Evolutionary conservation across 495 filamentous ascomycete species (phyloP), one percentile per base, ranked within the genome.

Genomic region (Tuber aestivum): DNA sequence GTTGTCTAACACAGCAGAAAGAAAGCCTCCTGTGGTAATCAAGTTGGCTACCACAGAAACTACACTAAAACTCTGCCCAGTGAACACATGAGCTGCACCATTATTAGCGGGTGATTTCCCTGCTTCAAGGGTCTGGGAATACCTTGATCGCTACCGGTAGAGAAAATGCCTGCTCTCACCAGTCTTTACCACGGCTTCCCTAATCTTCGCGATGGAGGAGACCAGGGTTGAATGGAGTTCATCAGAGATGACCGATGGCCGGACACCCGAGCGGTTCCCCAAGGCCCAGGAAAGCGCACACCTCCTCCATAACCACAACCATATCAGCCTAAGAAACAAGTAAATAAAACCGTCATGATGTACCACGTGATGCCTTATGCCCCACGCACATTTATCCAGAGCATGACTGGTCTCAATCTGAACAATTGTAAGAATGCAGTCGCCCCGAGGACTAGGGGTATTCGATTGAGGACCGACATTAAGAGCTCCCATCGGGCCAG

Each of bases 341-440:
- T 3, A 1, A 56, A 56, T 56, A 56, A n/a, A n/a, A 10, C 21
- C 23, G 48, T 27, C 48, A 56, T 56, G 48, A 32, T 12, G 32
- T 65, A 65, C 32, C 56, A 65, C 12, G n/a, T 27, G 12, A 32
- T 65, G 32, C 27, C n/a, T 12, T 32, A 32, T 40, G 72, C n/a
- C 20, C 50, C 56, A 41, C 35, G 45, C 68, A 79, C 88, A 74
- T 88, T 86, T 4, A n/a, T 92, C 88, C 65, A 95, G 84, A 0
- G 92, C 92, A 78, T 90, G 90, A 76, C 86, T 86, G 0, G 93
- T 95, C 84, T 96, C 93, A 74, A 95, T 94, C 85, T 95, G 93
- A 41, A 94, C 88, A 80, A 93, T 90, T 35, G 91, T 92, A 44
- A 93, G 82, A 20, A 94, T 84, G 50, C 87, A 86, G 16, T 89